Evolutionary conservation across 108 stramenopile genomes (phyloP), one percentile per base, ranked within the genome.

Genomic region (Conticribra guillardii): DNA sequence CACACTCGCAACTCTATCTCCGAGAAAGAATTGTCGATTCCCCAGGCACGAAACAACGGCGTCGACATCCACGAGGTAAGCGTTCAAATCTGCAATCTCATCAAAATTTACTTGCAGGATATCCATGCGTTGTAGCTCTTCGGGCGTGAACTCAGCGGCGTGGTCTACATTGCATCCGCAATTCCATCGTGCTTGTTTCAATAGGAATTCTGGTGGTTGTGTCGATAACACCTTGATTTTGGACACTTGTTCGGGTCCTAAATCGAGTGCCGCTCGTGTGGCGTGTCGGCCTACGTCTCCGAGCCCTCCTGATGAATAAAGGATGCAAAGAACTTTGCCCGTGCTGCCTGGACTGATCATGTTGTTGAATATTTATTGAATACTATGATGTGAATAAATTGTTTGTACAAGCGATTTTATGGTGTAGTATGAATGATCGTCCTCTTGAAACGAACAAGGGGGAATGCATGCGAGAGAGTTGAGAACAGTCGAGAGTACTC

Each of bases 31-130:
- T 33, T 85, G 82, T 45, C 88, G 83, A 71, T 84, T 80, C 17
- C 87, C 88, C 21, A 89, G 60, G 64, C 85, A 73, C 17, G 80
- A 75, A 29, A 89, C 62, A 21, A 89, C 79, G 21, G 81, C 78
- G 47, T 76, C 79, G 44, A 69, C 88, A 8, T 68, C 83, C 34
- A 62, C 55, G 14, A 85, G 46, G 27, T 65, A 48, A 2, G 31
- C 30, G 32, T 30, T 28, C 7, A 79, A 22, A 28, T 60, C 45
- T 1, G 57, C 64, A 23, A 55, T 28, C 22, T 26, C 32, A 19
- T 32, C 34, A 22, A 24, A 28, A 17, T 54, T 31, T 4, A 33
- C 60, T 4, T 18, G 19, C n/a, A 61, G 60, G 23, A 64, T 27
- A n/a, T 47, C 26, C 0, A 63, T n/a, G 4, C 33, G 55, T 21